These are phyloP conservation scores for Elsinoe arachidis DNA, from an alignment of 2,329 filamentous ascomycete species.

Conservation along the genomic window DNA sequence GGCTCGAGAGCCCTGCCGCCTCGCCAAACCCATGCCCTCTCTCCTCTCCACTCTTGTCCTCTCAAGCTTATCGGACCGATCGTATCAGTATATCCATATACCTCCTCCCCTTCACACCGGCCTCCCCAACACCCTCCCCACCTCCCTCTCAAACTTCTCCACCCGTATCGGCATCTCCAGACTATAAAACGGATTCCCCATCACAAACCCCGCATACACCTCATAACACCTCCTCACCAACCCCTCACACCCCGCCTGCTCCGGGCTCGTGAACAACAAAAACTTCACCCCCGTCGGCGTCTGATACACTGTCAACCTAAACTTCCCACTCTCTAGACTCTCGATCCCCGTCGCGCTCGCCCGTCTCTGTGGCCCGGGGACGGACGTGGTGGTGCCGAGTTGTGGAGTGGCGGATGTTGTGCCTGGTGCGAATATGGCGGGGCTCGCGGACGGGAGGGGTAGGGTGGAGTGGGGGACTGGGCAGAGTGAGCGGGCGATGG, in stretches of 20 bases:
- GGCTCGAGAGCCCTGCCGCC: too few relatives aligned
- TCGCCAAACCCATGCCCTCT: too few relatives aligned
- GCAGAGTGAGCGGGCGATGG: conserved; percentile 49
- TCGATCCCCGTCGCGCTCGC: conserved; percentile 65
- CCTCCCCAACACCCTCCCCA: conserved; percentile 47
- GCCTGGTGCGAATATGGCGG: conserved; percentile 24
- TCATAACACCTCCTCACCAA: conserved; percentile 84
- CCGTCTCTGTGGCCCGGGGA: conserved; percentile 38
- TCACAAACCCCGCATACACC: conserved; percentile 91
- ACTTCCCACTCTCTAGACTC: conserved; percentile 87
- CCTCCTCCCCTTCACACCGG: conserved; percentile 23
- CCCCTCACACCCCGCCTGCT: conserved; percentile 77
- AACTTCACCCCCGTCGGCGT: conserved; percentile 94
- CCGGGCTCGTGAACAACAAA: conserved; percentile 82
- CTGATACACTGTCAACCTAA: conserved; percentile 91
- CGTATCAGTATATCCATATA: neutral
- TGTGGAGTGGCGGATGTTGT: conserved; percentile 30
- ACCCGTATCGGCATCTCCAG: conserved; percentile 95
- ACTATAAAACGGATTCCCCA: conserved; percentile 99
- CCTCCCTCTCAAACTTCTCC: conserved; percentile 79
- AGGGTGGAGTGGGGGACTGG: conserved; percentile 28
- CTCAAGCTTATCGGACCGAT: too few relatives aligned
- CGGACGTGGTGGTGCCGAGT: conserved; percentile 14
- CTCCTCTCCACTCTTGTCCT: neutral
- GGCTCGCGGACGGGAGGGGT: conserved; percentile 23